Evolutionary conservation across 78 protist genomes (phyloP).

Genomic region (Blattamonas nauphoetae): DNA sequence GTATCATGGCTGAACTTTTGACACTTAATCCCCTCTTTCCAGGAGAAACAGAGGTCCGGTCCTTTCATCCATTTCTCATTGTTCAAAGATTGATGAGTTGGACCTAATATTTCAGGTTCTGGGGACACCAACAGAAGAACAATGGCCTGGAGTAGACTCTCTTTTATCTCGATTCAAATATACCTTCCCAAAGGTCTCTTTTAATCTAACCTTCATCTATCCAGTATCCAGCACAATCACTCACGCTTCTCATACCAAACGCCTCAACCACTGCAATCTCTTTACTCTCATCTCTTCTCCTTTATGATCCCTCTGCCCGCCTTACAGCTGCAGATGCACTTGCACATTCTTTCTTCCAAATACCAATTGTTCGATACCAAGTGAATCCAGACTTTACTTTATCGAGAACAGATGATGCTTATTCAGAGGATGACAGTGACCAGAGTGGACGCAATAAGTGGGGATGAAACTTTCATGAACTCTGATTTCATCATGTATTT

Average conservation of each 20-base stretch:
- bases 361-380: too few relatives aligned
- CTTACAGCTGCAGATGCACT: background rate
- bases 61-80: background rate
- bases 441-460: too few relatives aligned
- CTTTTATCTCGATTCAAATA: background rate
- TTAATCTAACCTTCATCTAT: slow-evolving; percentile 34
- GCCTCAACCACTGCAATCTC: background rate
- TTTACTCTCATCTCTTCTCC: background rate
- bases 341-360: background rate
- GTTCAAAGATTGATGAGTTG: slow-evolving; percentile 73
- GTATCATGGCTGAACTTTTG: slow-evolving; percentile 90
- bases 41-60: slow-evolving; percentile 39
- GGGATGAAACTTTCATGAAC: too few relatives aligned
- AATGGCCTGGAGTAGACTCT: slow-evolving; percentile 63
- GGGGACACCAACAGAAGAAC: slow-evolving; percentile 66
- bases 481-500: too few relatives aligned
- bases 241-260: slow-evolving; percentile 60
- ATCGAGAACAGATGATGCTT: too few relatives aligned
- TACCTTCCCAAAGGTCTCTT: background rate
- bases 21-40: slow-evolving; percentile 81
- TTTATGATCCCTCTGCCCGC: background rate
- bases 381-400: too few relatives aligned
- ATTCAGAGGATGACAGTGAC: too few relatives aligned
- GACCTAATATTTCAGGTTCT: slow-evolving; percentile 63
- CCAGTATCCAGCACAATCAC: slow-evolving; percentile 49